A percentile compares a stretch with the other conserved stretches of the same genome.
Evolutionary conservation across 306 rosid species (phyloP).

Genomic region (Acacia confusa): DNA sequence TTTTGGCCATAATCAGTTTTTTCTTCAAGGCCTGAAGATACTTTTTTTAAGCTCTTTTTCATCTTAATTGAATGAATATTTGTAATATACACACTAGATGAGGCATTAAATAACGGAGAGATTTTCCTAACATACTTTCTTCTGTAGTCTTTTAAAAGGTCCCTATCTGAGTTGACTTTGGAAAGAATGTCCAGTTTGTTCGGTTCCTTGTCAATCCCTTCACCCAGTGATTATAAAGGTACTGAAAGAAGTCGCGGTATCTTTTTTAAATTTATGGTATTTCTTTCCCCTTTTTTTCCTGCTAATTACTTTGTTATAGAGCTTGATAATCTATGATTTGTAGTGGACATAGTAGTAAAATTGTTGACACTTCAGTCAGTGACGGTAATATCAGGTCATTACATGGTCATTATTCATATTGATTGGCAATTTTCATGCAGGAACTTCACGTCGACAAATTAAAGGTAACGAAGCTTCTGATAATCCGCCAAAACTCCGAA

Average conservation of each 20-base stretch:
- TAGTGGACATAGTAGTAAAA: background rate
- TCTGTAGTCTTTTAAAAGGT: conserved; percentile 54
- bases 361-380: background rate
- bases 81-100: background rate
- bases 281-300: background rate
- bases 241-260: conserved; percentile 1
- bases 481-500: conserved; percentile 39
- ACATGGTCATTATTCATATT: background rate
- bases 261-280: background rate
- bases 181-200: conserved; percentile 59
- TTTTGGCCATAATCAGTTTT: background rate
- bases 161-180: conserved; percentile 66
- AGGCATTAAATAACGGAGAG: conserved; percentile 2
- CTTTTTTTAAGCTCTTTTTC: background rate
- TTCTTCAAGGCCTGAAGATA: background rate
- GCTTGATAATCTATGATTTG: background rate
- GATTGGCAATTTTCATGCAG: conserved; percentile 29
- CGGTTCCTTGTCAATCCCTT: conserved; percentile 54
- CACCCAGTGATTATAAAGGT: conserved; percentile 56
- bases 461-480: conserved; percentile 43
- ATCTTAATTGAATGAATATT: background rate
- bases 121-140: conserved; percentile 36
- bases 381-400: background rate
- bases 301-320: background rate
- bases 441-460: conserved; percentile 36